Evolutionary conservation across 441 rosid genomes (phyloP), one percentile per base, ranked within the genome.

Genomic region (Iberis amara): DNA sequence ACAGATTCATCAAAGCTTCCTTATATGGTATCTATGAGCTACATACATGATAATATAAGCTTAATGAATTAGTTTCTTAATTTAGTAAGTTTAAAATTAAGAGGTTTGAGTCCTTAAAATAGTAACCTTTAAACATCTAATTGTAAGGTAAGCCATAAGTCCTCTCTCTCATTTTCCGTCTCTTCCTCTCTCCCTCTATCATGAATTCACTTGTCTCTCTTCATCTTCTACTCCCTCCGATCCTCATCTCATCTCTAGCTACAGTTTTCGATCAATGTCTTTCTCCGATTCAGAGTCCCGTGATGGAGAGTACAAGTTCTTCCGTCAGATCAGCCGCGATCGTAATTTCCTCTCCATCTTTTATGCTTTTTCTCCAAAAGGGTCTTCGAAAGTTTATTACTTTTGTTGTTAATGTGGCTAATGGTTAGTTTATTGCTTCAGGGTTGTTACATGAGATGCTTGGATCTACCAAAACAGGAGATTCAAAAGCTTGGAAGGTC

Each of bases 401-500:
- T 3, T 18, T 26, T 26, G 30, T 33, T 3, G 38, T 10, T 9
- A 3, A 6, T 9, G 38, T 3, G 38, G 36, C 36, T 49, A 44
- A 30, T 7, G 27, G 18, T 36, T 12, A 6, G 27, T 15, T 7
- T 42, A 13, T 39, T 14, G 24, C 24, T 52, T 23, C 59, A 91
- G 96, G 98, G 30, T 64, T 91, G 61, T 68, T 91, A 60, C 36
- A 72, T 44, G 96, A 91, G 55, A 85, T 91, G 98, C 89, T 91
- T 42, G 96, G 91, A 62, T 73, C 94, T 21, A 71, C 95, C 10
- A 83, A 67, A 56, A 44, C 80, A 0, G 89, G 75, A 13, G 94
- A 81, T 62, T 68, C 87, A 5, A 88, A 70, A 74, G 76, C 86
- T 33, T 91, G 98, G 96, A 91, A 86, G 95, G 97, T 80, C 49